A percentile compares a stretch with the other conserved stretches of the same genome.
Conservation (phyloP, 257 asterid genomes). For the Ophiorrhiza pumila region DNA sequence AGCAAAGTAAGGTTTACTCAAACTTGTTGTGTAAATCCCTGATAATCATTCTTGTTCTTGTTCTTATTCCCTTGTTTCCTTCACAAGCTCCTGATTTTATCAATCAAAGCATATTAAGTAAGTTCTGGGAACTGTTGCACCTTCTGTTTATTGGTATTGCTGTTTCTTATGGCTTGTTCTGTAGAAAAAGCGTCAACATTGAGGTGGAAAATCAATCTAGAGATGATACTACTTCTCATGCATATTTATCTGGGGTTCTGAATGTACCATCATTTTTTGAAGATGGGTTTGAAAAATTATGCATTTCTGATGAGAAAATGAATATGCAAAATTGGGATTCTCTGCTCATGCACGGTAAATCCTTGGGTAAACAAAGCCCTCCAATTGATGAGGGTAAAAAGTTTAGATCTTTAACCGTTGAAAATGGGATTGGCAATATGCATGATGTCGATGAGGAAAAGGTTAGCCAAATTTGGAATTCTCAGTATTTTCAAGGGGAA, state of each 20-base stretch:
- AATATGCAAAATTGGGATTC: conserved; percentile 29
- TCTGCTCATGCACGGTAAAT: conserved; percentile 8
- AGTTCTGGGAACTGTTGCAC: conserved; percentile 75
- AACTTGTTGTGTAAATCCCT: conserved; percentile 47
- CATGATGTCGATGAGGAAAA: conserved; percentile 25
- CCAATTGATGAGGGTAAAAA: conserved; percentile 29
- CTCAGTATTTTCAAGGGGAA: conserved; percentile 43
- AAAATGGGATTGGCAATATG: conserved; percentile 21
- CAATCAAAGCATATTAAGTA: conserved; percentile 30
- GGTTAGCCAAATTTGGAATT: conserved; percentile 36
- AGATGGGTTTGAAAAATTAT: conserved; percentile 43
- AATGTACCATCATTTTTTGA: conserved; percentile 54
- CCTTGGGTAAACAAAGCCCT: conserved; percentile 23
- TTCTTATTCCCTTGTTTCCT: conserved; percentile 60
- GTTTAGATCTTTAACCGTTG: conserved; percentile 30
- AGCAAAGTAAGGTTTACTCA: conserved; percentile 49
- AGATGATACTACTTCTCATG: conserved; percentile 24
- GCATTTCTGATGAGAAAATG: conserved; percentile 44
- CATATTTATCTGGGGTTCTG: conserved; percentile 49
- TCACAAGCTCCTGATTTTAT: conserved; percentile 71
- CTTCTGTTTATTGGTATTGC: conserved; percentile 76
- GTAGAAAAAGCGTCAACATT: conserved; percentile 37
- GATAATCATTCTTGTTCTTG: conserved; percentile 39
- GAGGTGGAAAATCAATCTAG: conserved; percentile 29
- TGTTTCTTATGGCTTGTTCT: conserved; percentile 70